Conservation (phyloP, 768 basidiomycete genomes). For the Jaapia argillacea region DNA sequence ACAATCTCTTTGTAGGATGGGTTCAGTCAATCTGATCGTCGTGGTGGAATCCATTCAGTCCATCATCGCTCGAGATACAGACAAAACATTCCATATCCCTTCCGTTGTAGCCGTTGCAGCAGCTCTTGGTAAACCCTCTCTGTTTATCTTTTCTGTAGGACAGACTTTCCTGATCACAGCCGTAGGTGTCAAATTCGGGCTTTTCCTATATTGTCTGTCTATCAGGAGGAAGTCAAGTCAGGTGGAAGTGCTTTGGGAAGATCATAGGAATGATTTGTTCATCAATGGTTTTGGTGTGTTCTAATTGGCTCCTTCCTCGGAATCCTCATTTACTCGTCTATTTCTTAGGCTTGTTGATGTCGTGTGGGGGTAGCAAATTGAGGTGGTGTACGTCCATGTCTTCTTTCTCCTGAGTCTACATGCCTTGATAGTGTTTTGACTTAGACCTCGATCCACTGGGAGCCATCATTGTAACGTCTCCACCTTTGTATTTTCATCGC, state of each 20-base stretch:
- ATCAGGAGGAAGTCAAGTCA: constrained; percentile 80
- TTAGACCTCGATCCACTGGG: constrained; percentile 71
- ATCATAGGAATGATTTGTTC: constrained; percentile 89
- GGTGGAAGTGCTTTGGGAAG: constrained; percentile 93
- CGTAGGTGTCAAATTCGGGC: constrained; percentile 68
- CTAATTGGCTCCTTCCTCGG: too few species aligned
- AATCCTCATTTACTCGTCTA: too few species aligned
- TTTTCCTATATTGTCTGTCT: constrained; percentile 83
- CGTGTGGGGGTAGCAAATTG: constrained; percentile 69
- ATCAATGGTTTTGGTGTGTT: constrained; percentile 68
- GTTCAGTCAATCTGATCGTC: constrained; percentile 83
- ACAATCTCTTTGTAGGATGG: constrained; percentile 74
- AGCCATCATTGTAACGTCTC: constrained; percentile 56
- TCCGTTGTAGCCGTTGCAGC: constrained; percentile 76
- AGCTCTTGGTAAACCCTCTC: constrained; percentile 53
- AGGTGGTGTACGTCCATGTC: constrained; percentile 58
- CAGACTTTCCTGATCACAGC: constrained; percentile 1
- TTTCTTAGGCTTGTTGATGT: constrained; percentile 66
- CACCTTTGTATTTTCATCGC: not conserved
- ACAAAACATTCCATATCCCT: constrained; percentile 64
- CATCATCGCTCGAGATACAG: constrained; percentile 49
- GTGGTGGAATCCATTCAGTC: constrained; percentile 78
- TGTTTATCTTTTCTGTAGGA: constrained; percentile 2
- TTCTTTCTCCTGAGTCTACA: not conserved
- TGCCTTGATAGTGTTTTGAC: not conserved